Conservation (phyloP, 140 eudicot genomes). For the Flaveria floridana region DNA sequence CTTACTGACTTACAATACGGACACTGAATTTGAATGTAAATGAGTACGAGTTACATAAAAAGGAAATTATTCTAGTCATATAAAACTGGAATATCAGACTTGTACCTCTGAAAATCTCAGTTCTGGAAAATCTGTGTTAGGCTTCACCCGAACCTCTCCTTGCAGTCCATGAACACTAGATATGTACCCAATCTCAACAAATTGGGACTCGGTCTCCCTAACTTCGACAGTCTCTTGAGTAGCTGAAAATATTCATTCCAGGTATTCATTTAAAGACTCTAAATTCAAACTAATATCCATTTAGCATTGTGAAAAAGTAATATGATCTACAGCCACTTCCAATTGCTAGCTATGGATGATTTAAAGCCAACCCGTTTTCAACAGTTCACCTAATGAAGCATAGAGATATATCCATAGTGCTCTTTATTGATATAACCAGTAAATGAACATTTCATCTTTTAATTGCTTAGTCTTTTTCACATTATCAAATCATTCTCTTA, state of each 20-base stretch:
- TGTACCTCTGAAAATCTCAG: slow-evolving; percentile 77
- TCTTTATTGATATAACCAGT: not conserved
- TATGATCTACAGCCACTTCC: slow-evolving; percentile 3
- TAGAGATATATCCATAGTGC: not conserved
- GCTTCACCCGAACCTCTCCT: slow-evolving; percentile 86
- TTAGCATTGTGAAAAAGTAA: not conserved
- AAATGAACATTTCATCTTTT: not conserved
- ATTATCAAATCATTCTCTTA: slow-evolving; percentile 1
- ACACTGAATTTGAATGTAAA: not conserved
- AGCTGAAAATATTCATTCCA: slow-evolving; percentile 44
- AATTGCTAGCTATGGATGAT: not conserved
- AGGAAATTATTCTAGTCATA: not conserved
- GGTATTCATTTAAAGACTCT: not conserved
- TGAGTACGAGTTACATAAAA: not conserved
- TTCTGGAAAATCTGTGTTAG: slow-evolving; percentile 83
- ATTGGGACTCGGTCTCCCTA: slow-evolving; percentile 37
- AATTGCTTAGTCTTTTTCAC: not conserved
- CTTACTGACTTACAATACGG: not conserved
- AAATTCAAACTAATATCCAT: slow-evolving; percentile 9
- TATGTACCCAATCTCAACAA: slow-evolving; percentile 82
- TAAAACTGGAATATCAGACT: slow-evolving; percentile 10
- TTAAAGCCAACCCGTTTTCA: not conserved
- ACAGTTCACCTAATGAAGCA: not conserved
- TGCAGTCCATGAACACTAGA: slow-evolving; percentile 80
- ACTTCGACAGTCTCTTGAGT: slow-evolving; percentile 57